Percentiles rank a stretch among this genome's conserved stretches.
Conservation (phyloP, 495 filamentous ascomycete genomes). For the Aspergillus mulundensis region DNA sequence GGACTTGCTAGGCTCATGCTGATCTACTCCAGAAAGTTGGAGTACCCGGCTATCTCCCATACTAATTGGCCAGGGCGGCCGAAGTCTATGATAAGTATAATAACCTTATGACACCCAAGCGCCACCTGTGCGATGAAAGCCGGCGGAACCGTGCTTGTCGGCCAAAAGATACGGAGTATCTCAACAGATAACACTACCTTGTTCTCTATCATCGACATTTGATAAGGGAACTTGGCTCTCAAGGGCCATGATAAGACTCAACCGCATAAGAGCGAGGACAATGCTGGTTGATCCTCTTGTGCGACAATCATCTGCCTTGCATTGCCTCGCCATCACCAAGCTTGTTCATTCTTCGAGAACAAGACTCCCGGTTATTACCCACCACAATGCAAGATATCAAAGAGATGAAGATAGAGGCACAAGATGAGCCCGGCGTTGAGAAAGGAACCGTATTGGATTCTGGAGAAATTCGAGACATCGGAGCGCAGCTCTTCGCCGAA, state of each 20-base stretch:
- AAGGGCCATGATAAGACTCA: not conserved
- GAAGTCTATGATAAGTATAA: not conserved
- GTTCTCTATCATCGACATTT: not conserved
- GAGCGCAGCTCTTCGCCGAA: constrained; percentile 30
- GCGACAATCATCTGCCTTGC: not conserved
- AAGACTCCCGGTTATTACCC: not conserved
- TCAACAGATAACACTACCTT: constrained; percentile 14
- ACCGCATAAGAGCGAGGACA: not conserved
- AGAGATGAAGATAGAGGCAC: constrained; percentile 18
- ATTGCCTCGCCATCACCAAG: not conserved
- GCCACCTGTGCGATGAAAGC: not conserved
- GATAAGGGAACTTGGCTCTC: not conserved
- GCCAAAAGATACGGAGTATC: constrained; percentile 14
- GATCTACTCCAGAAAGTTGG: not conserved
- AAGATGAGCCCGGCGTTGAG: not conserved
- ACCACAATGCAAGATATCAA: constrained; percentile 14
- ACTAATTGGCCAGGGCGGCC: not conserved
- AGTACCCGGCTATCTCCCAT: not conserved
- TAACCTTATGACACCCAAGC: not conserved
- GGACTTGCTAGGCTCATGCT: not conserved
- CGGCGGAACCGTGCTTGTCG: not conserved
- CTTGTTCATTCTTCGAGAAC: not conserved
- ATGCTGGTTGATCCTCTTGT: not conserved
- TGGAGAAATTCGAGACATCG: constrained; percentile 23
- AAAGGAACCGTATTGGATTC: constrained; percentile 22